These are phyloP conservation scores for Tulasnella sp. DNA, from an alignment of 768 basidiomycete species.

Conservation along the genomic window DNA sequence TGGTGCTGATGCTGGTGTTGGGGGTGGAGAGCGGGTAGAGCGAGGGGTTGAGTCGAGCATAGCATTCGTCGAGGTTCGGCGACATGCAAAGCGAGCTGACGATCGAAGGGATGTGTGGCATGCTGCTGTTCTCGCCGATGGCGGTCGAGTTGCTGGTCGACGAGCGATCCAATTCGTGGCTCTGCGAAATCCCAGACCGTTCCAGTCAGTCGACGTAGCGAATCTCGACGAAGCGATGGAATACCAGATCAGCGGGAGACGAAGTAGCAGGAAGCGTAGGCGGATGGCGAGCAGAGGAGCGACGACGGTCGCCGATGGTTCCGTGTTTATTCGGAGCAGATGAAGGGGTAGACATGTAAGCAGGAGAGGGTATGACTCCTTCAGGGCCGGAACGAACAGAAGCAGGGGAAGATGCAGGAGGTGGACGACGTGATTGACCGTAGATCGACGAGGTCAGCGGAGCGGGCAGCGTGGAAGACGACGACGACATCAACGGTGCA, in stretches of 20 bases:
- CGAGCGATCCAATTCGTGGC: background rate
- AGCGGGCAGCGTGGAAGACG: background rate
- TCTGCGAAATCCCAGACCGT: background rate
- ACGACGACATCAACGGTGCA: background rate
- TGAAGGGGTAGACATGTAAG: background rate
- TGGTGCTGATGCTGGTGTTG: background rate
- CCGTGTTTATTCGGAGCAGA: background rate
- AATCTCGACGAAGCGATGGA: background rate
- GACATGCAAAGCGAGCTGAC: constrained; percentile 8
- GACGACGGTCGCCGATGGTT: background rate
- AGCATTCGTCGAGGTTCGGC: constrained; percentile 7
- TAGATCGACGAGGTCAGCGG: background rate
- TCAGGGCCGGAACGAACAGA: background rate
- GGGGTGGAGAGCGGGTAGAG: background rate
- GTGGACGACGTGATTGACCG: background rate
- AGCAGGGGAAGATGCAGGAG: background rate
- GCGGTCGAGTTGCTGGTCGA: background rate
- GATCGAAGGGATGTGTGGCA: background rate
- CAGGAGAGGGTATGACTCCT: background rate
- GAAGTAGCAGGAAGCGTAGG: background rate
- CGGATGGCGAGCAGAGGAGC: background rate
- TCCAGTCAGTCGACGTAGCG: background rate
- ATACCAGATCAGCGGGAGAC: background rate
- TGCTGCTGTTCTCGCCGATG: background rate
- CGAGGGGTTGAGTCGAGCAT: background rate